Evolutionary conservation across 1,284 basidiomycete genomes (phyloP).

Genomic region (Trametes sp.): DNA sequence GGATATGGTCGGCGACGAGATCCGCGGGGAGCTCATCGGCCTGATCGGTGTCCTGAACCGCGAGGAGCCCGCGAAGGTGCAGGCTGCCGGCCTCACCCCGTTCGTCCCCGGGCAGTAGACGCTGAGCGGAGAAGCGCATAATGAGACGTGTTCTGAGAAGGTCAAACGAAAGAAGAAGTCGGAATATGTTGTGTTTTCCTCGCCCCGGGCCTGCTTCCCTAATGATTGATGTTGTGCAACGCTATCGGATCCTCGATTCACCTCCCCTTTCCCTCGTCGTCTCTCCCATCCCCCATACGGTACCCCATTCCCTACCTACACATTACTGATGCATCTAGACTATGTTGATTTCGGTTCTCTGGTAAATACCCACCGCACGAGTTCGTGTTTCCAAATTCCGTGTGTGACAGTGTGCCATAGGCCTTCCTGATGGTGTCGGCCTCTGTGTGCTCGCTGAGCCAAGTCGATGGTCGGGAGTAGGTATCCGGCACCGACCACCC

Average conservation of each 20-base stretch:
- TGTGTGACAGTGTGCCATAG: no score
- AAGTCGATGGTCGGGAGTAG: no score
- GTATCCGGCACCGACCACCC: no score
- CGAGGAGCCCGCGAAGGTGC: constrained; percentile 78
- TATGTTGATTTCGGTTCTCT: constrained; percentile 25
- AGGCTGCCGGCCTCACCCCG: constrained; percentile 71
- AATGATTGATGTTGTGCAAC: constrained; percentile 28
- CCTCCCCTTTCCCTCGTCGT: constrained; percentile 4
- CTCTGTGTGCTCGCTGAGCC: no score
- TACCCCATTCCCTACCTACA: constrained; percentile 20
- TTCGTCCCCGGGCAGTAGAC: constrained; percentile 49
- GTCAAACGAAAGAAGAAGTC: constrained; percentile 9
- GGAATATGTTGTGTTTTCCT: constrained; percentile 17
- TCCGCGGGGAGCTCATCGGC: constrained; percentile 76
- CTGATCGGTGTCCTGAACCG: constrained; percentile 80
- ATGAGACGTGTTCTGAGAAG: constrained; percentile 3
- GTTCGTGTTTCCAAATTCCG: not conserved
- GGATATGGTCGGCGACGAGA: constrained; percentile 84
- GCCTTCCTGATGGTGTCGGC: no score
- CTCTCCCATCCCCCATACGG: constrained; percentile 20
- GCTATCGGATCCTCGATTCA: constrained; percentile 24
- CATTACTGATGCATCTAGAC: constrained; percentile 30
- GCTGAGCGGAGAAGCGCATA: not conserved
- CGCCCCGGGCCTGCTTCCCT: constrained; percentile 16
- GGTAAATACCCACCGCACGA: constrained; percentile 19